A percentile compares a stretch with the other conserved stretches of the same genome.
phyloP scores from a whole-genome alignment of 768 basidiomycete species.

The Tricholoma bakamatsutake region DNA sequence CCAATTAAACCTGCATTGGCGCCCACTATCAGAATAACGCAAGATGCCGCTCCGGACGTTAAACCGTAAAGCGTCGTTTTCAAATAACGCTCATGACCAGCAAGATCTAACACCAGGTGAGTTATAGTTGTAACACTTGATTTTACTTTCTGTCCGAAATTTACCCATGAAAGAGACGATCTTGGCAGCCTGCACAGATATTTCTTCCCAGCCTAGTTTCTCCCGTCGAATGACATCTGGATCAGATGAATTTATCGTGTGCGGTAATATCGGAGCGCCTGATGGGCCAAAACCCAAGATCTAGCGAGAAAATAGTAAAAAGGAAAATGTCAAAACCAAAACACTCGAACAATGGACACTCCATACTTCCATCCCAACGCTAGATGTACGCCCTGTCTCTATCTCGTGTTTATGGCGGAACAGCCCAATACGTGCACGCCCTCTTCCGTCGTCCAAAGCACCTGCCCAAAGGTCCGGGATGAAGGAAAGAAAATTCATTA shows the following conservation, averaged over 20 bases:
- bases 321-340: neutral
- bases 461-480: conserved; percentile 34
- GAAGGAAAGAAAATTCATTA: conserved; percentile 4
- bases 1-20: conserved; percentile 89
- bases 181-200: conserved; percentile 82
- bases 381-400: conserved; percentile 92
- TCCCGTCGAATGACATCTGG: conserved; percentile 68
- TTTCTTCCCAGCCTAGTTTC: conserved; percentile 94
- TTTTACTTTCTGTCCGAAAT: conserved; percentile 6
- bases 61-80: conserved; percentile 94
- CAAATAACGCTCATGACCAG: conserved; percentile 90
- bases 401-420: conserved; percentile 98
- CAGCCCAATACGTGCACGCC: conserved; percentile 77
- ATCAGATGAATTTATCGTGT: conserved; percentile 48
- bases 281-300: conserved; percentile 83
- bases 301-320: conserved; percentile 28
- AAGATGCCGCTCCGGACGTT: conserved; percentile 90
- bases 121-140: neutral
- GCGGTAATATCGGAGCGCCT: conserved; percentile 76
- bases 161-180: conserved; percentile 89
- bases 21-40: conserved; percentile 89
- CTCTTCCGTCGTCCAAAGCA: conserved; percentile 75
- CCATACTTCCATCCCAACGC: conserved; percentile 91
- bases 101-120: conserved; percentile 56
- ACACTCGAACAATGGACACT: neutral